phyloP scores from a whole-genome alignment of 208 protist species.

The Leptomonas pyrrhocoris region DNA sequence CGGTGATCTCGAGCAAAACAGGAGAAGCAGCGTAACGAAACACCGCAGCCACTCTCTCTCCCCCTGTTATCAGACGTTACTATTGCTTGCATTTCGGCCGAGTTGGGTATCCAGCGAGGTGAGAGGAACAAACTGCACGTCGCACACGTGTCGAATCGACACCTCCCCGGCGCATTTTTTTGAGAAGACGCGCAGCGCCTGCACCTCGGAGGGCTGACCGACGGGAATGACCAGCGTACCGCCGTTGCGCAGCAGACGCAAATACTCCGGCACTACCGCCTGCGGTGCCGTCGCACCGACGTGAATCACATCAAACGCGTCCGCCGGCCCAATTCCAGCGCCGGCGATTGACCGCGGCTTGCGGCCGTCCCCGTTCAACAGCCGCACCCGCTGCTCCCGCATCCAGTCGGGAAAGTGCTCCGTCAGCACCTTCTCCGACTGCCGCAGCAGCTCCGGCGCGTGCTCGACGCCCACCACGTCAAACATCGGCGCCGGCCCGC shows the following conservation, averaged over 20 bases:
- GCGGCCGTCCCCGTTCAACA: conserved; percentile 77
- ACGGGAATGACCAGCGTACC: conserved; percentile 83
- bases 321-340: background rate
- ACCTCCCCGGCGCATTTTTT: conserved; percentile 65
- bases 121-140: conserved; percentile 82
- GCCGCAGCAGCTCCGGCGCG: conserved; percentile 55
- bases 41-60: background rate
- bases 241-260: conserved; percentile 49
- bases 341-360: conserved; percentile 29
- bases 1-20: background rate
- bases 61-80: background rate
- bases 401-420: conserved; percentile 53
- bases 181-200: conserved; percentile 68
- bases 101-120: conserved; percentile 68
- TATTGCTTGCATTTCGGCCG: background rate
- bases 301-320: conserved; percentile 84
- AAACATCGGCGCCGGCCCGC: conserved; percentile 25
- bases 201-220: conserved; percentile 47
- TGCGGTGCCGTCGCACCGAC: conserved; percentile 75
- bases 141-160: conserved; percentile 29
- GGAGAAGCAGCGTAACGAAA: background rate
- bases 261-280: conserved; percentile 43
- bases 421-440: conserved; percentile 41
- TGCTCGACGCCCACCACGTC: conserved; percentile 84
- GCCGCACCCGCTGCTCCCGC: conserved; percentile 35